Percentiles rank a stretch among this genome's conserved stretches.
These are phyloP conservation scores for Quercus engelmannii DNA, from an alignment of 306 rosid species.

Conservation along the genomic window DNA sequence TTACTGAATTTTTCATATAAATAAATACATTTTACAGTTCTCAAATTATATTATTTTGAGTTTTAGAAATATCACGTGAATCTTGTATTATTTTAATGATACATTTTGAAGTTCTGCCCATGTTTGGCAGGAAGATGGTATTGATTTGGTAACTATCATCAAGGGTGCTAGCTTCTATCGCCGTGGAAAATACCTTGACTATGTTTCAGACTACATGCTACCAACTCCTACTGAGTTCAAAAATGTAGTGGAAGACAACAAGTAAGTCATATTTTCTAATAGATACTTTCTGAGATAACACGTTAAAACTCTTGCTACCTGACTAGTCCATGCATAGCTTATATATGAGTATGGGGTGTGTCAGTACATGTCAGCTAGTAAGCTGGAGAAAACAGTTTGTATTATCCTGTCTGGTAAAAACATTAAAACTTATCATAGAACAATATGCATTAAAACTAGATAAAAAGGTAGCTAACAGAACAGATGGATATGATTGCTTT, in stretches of 20 bases:
- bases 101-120: background rate
- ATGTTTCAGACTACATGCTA: slow-evolving; percentile 62
- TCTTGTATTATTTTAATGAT: background rate
- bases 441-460: background rate
- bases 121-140: slow-evolving; percentile 57
- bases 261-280: slow-evolving; percentile 27
- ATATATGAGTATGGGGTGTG: background rate
- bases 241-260: slow-evolving; percentile 32
- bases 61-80: background rate
- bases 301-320: background rate
- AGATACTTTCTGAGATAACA: background rate
- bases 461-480: background rate
- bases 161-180: slow-evolving; percentile 70
- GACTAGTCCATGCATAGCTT: background rate
- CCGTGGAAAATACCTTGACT: slow-evolving; percentile 58
- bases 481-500: background rate
- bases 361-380: background rate
- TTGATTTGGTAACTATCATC: slow-evolving; percentile 66
- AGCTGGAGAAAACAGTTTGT: background rate
- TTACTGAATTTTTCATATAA: background rate
- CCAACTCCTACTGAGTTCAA: slow-evolving; percentile 55
- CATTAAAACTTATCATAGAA: background rate
- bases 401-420: background rate
- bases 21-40: background rate
- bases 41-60: background rate